Base-by-base conservation (phyloP, 768 basidiomycete species). In the Termitomyces titanicus region DNA sequence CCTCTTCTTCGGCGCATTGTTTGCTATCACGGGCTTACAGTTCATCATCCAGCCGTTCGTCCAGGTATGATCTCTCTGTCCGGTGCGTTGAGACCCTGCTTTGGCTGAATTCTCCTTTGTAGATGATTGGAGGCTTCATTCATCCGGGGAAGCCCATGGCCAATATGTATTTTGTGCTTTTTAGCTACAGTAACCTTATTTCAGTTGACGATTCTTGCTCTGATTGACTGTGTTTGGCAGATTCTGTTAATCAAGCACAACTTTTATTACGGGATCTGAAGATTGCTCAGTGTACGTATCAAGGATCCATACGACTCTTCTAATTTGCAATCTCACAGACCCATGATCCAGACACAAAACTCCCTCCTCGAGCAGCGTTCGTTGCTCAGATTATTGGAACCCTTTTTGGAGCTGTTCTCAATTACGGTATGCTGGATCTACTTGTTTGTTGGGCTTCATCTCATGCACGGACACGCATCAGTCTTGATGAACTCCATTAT, bases 131-230 rank as follows among this genome's bases (percentile, higher is more conserved):
- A n/a, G 80, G 79, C 3, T 78, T 77, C 33, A 71, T 84, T 27
- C 78, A 80, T 61, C 81, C 84, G 7, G 83, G 84, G 22, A 80
- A 79, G 59, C 83, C 84, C 1, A 80, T 84, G 53, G 84, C 85
- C n/a, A 88, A 86, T 65, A 82, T 88, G 72, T 86, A 85, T 65
- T 79, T 80, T 55, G 70, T 77, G 42, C 67, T 82, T 39, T 79
- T 72, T 61, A 71, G 80, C 47, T 79, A 77, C 59, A 78, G 77
- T 78, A 34, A 64, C 71, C 24, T 58, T 43, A 5, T 38, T 22
- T 22, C 3, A 3, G 15, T 13, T 35, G 22, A 12, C 15, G 20
- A 25, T 49, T 3, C n/a, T 33, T 34, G 7, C 43, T 24, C 6
- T 6, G 18, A 11, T 13, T 34, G 13, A 17, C 20, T 43, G 24